phyloP scores from a whole-genome alignment of 148 eudicot genomes.

The Spergularia marina region DNA sequence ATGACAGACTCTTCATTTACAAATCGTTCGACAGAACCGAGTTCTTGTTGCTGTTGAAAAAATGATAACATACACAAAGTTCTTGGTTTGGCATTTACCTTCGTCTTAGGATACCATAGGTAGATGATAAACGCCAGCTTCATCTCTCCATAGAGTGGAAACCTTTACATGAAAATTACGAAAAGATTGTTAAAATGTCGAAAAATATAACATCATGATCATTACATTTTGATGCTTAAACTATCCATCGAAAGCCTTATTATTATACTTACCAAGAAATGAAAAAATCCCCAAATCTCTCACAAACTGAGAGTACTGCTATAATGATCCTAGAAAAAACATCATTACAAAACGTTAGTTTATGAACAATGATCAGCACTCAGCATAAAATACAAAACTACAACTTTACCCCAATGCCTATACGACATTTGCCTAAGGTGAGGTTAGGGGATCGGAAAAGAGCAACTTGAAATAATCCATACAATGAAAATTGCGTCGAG shows the following conservation, averaged over 20 bases:
- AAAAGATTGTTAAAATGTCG: background rate
- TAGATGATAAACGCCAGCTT: slow-evolving; percentile 78
- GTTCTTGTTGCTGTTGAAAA: background rate
- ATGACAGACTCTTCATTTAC: no score
- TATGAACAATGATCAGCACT: background rate
- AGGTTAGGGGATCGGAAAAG: no score
- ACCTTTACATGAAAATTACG: slow-evolving; percentile 30
- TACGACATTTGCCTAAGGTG: no score
- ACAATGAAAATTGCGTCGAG: no score
- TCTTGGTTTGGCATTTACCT: slow-evolving; percentile 32
- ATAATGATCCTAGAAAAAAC: slow-evolving; percentile 58
- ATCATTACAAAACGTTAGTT: background rate
- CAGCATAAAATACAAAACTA: no score
- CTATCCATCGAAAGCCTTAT: background rate
- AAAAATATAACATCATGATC: background rate
- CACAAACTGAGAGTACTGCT: slow-evolving; percentile 57
- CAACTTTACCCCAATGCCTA: no score
- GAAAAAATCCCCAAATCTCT: slow-evolving; percentile 53
- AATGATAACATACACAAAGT: background rate
- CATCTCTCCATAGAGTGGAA: slow-evolving; percentile 82
- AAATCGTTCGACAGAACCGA: background rate
- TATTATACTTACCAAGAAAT: slow-evolving; percentile 57
- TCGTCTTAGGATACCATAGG: slow-evolving; percentile 85
- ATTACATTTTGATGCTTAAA: background rate
- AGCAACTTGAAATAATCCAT: no score